phyloP scores from a whole-genome alignment of 352 stramenopile species.

The Globisporangium polare region DNA sequence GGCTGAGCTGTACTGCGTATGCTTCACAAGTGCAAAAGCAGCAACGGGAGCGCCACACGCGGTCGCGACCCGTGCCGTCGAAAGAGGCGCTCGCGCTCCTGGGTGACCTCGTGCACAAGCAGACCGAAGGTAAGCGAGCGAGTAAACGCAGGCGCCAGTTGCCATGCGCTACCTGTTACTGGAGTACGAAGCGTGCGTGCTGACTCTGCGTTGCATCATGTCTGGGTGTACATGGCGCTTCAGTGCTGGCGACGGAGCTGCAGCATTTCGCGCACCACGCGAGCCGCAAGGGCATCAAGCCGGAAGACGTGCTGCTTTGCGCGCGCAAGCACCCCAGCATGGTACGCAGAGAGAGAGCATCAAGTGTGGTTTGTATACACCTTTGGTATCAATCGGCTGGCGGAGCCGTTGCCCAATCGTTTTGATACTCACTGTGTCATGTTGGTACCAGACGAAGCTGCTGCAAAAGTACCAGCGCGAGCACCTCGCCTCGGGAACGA shows the following conservation, averaged over 20 bases:
- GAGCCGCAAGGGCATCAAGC: conserved; percentile 70
- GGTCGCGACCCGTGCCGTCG: conserved; percentile 38
- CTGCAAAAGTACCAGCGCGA: conserved; percentile 65
- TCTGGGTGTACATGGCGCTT: too few relatives aligned
- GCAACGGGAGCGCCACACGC: conserved; percentile 36
- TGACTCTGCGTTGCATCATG: background rate
- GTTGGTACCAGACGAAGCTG: conserved; percentile 30
- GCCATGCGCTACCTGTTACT: background rate
- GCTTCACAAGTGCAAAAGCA: conserved; percentile 38
- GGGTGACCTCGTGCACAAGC: conserved; percentile 60
- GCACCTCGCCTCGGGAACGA: conserved; percentile 14
- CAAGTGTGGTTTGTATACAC: background rate
- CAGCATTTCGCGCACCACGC: conserved; percentile 73
- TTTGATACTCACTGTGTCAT: background rate
- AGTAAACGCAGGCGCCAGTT: background rate
- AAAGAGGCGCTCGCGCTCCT: conserved; percentile 65
- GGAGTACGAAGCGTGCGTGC: background rate
- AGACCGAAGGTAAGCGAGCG: conserved; percentile 43
- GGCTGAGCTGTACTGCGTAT: background rate
- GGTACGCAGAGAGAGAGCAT: conserved; percentile 23
- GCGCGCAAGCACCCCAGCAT: conserved; percentile 56
- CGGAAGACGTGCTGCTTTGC: conserved; percentile 63
- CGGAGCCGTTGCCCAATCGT: too few relatives aligned
- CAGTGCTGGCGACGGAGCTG: conserved; percentile 71
- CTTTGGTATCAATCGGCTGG: background rate